Conservation (phyloP, 2,329 filamentous ascomycete genomes). For the Chaetomium strumarium region DNA sequence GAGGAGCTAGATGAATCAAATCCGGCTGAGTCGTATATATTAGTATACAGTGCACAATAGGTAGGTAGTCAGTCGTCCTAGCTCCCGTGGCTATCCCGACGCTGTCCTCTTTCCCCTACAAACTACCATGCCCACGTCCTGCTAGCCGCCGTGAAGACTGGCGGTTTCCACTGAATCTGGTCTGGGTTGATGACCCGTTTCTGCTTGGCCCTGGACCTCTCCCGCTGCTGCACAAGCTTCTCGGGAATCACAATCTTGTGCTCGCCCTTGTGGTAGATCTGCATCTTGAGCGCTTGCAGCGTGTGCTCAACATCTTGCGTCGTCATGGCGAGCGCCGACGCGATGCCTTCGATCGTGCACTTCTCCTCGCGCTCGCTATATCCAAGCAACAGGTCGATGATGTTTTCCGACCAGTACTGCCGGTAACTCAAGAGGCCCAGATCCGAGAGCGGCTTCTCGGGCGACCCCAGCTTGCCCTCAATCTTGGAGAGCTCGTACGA, state of each 20-base stretch:
- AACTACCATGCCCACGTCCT: constrained; percentile 90
- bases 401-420: constrained; percentile 95
- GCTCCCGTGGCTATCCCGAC: too few relatives aligned
- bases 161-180: constrained; percentile 89
- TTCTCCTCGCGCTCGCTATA: constrained; percentile 61
- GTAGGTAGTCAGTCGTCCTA: too few relatives aligned
- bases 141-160: constrained; percentile 82
- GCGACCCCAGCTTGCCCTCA: constrained; percentile 89
- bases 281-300: constrained; percentile 87
- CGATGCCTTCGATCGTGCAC: constrained; percentile 81
- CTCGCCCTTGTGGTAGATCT: constrained; percentile 91
- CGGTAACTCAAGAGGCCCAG: constrained; percentile 88
- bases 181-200: constrained; percentile 71
- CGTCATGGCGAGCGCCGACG: constrained; percentile 82
- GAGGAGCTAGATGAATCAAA: too few relatives aligned
- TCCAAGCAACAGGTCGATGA: constrained; percentile 78
- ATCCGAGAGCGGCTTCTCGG: constrained; percentile 94
- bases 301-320: constrained; percentile 95
- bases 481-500: constrained; percentile 95
- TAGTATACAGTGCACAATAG: too few relatives aligned
- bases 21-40: too few relatives aligned
- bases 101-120: background rate
- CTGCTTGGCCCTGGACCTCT: constrained; percentile 71
- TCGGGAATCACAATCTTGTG: constrained; percentile 93
- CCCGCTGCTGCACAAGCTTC: constrained; percentile 69